phyloP scores from a whole-genome alignment of 805 yeast species.

The Ogataea methanolica region DNA sequence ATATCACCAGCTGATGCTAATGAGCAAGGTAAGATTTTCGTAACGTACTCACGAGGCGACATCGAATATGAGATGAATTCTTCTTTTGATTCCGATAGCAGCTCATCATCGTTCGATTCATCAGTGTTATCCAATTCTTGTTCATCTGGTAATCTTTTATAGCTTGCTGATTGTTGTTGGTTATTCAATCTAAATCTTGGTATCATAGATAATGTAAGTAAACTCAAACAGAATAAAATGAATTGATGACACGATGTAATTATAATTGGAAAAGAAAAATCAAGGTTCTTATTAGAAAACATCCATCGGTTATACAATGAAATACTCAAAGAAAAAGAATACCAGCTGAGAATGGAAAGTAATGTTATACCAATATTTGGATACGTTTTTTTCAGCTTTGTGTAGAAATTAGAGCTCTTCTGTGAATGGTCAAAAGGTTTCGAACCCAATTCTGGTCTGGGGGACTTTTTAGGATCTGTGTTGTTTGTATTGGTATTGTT shows the following conservation, averaged over 20 bases:
- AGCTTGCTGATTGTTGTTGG: neutral
- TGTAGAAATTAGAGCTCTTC: neutral
- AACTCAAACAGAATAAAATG: conserved; percentile 54
- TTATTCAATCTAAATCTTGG: conserved; percentile 46
- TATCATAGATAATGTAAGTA: conserved; percentile 36
- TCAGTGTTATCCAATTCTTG: conserved; percentile 1
- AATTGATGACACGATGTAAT: conserved; percentile 85
- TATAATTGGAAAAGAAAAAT: conserved; percentile 78
- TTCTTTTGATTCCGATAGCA: conserved; percentile 4
- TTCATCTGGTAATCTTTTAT: neutral
- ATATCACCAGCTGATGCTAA: conserved; percentile 89
- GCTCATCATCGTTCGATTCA: conserved; percentile 4
- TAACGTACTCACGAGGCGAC: conserved; percentile 37
- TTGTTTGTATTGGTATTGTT: too few species aligned
- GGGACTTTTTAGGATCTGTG: too few species aligned
- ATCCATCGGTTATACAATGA: conserved; percentile 94
- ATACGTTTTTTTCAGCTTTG: conserved; percentile 14
- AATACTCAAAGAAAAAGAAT: conserved; percentile 59
- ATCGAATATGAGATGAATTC: conserved; percentile 18
- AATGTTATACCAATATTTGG: conserved; percentile 26
- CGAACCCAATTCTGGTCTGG: too few species aligned
- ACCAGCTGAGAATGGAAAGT: conserved; percentile 46
- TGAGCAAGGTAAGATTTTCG: conserved; percentile 75
- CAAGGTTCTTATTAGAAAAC: conserved; percentile 73
- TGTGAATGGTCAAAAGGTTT: too few species aligned